Percentiles rank a stretch among this genome's conserved stretches.
Evolutionary conservation across 352 stramenopile genomes (phyloP).

Genomic region (Thraustotheca clavata): DNA sequence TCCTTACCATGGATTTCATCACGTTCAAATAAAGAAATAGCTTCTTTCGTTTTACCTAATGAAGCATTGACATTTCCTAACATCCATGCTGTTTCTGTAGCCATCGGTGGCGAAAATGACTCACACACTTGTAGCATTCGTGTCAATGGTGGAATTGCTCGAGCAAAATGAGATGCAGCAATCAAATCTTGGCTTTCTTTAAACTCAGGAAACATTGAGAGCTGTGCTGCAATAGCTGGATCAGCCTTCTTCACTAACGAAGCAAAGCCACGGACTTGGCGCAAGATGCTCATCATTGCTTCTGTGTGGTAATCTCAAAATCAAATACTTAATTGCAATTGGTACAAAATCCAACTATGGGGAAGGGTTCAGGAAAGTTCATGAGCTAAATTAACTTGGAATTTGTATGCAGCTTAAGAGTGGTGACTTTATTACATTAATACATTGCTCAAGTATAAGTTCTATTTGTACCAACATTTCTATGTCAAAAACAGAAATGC

Average conservation of each 20-base stretch:
- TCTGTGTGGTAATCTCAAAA: too few relatives aligned
- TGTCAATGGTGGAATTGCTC: slow-evolving; percentile 3
- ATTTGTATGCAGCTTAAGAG: too few relatives aligned
- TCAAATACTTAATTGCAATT: too few relatives aligned
- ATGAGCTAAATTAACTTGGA: too few relatives aligned
- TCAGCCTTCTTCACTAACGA: background rate
- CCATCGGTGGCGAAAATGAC: slow-evolving; percentile 10
- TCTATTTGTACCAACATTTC: too few relatives aligned
- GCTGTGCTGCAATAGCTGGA: background rate
- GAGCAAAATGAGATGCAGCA: background rate
- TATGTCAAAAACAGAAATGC: too few relatives aligned
- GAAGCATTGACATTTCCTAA: slow-evolving; percentile 14
- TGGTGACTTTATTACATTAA: too few relatives aligned
- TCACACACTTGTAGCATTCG: slow-evolving; percentile 21
- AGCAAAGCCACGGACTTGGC: background rate
- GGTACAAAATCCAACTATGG: too few relatives aligned
- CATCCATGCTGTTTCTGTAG: slow-evolving; percentile 8
- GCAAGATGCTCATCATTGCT: too few relatives aligned
- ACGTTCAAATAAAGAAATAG: background rate
- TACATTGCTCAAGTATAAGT: too few relatives aligned
- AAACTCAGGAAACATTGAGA: slow-evolving; percentile 15
- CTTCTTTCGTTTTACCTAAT: background rate
- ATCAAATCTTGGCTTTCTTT: slow-evolving; percentile 6
- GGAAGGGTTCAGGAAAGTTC: too few relatives aligned
- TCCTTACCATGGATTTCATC: slow-evolving; percentile 4